phyloP scores from a whole-genome alignment of 345 rosid species.

The Turritis glabra region DNA sequence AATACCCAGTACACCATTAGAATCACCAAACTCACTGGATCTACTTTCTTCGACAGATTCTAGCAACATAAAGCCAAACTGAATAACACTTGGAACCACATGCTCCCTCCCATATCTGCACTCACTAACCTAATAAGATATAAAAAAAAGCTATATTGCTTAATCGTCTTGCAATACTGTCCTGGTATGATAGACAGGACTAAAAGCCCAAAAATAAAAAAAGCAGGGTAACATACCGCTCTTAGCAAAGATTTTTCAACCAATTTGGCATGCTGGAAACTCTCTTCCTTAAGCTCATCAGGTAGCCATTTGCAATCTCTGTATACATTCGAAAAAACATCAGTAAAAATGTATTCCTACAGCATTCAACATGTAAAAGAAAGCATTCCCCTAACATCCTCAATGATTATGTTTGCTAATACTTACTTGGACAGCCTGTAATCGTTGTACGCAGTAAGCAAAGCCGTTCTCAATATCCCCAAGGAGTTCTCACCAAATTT shows the following conservation, averaged over 20 bases:
- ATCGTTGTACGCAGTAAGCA: slow-evolving; percentile 63
- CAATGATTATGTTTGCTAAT: neutral
- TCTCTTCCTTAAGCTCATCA: slow-evolving; percentile 55
- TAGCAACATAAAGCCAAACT: slow-evolving; percentile 67
- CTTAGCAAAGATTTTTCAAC: slow-evolving; percentile 66
- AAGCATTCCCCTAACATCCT: neutral
- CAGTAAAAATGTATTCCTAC: slow-evolving; percentile 2
- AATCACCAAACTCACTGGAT: slow-evolving; percentile 36
- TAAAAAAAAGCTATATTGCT: too few relatives aligned
- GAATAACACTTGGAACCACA: slow-evolving; percentile 68
- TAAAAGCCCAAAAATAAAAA: neutral
- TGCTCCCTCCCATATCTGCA: slow-evolving; percentile 81
- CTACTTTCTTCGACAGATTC: slow-evolving; percentile 62
- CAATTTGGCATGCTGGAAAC: slow-evolving; percentile 48
- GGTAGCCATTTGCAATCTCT: slow-evolving; percentile 81
- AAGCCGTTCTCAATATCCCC: slow-evolving; percentile 50
- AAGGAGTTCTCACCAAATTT: slow-evolving; percentile 64
- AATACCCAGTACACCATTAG: slow-evolving; percentile 54
- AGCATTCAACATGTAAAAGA: neutral
- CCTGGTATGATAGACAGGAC: slow-evolving; percentile 10
- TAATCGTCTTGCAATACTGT: neutral
- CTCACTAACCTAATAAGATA: slow-evolving; percentile 61
- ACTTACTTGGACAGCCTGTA: slow-evolving; percentile 60
- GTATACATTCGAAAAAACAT: slow-evolving; percentile 29
- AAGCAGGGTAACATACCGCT: slow-evolving; percentile 55